Base-by-base conservation (phyloP, 2,329 filamentous ascomycete genomes). In the Phaeosphaeria sp. region DNA sequence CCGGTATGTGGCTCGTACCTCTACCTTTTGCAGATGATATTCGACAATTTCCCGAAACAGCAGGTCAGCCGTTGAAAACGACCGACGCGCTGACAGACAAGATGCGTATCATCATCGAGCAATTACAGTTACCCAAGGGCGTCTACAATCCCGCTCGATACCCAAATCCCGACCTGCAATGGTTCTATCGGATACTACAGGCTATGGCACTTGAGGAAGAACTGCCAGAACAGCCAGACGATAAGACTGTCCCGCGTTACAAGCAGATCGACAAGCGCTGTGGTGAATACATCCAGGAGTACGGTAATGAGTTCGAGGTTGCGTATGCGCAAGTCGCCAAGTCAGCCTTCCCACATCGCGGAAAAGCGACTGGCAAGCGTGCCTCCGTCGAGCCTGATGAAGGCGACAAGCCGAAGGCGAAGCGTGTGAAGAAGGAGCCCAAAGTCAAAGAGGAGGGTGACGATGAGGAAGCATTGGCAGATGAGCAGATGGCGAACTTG, bases 151-250 rank as follows among this genome's bases (percentile, higher is more conserved):
- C 94, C 1, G 81, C 83, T 1, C 95, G 90, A 71, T 98, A 97
- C 70, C 92, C 95, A 0, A 99, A 99, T 61, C 93, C 93, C 72
- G 86, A 91, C 9, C 82, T 99, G 22, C 95, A 99, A 78, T 99
- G 94, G 93, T 95, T 98, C 79, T 99, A 98, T 81, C 89, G 88
- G 60, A 96, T 99, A 46, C 81, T 99, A 0, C 95, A 99, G 78
- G 90, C 91, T 6, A 84, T 97, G 56, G 95, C 95, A 0, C 83
- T 99, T 0, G 93, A 97, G 36, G 95, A 99, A 73, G 93, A 97
- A 65, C 80, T 96, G 1, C 93, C 93, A 0, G 89, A 90, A 20
- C 79, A 84, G 46, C 82, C 85, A 1, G 85, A 89, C 50, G 95
- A 99, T 72, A 89, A 90, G 63, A 98, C 95, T 0, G 74, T 91